Conservation (phyloP, 2,329 filamentous ascomycete genomes). For the Blastomyces emzantsi region DNA sequence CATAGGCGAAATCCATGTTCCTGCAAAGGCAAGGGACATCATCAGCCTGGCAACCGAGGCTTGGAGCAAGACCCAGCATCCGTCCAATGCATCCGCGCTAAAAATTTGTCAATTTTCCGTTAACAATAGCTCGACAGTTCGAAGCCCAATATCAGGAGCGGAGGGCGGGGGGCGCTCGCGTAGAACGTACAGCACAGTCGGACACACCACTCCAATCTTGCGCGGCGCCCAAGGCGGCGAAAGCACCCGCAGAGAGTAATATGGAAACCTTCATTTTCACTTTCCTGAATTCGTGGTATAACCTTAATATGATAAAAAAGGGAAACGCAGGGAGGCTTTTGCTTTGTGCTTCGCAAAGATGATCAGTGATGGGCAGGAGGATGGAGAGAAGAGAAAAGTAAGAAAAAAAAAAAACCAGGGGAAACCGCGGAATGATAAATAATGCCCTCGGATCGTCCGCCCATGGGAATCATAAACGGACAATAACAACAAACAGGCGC, state of each 20-base stretch:
- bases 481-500: neutral
- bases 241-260: conserved; percentile 18
- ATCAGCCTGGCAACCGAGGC: conserved; percentile 32
- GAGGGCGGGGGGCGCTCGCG: neutral
- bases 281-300: neutral
- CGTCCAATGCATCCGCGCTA: conserved; percentile 38
- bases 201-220: conserved; percentile 19
- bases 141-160: neutral
- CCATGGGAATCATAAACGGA: neutral
- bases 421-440: neutral
- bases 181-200: conserved; percentile 22
- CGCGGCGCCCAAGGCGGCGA: conserved; percentile 17
- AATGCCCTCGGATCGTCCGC: neutral
- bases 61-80: conserved; percentile 34
- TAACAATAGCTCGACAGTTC: no score
- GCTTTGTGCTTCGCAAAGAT: neutral
- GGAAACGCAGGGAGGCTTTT: neutral
- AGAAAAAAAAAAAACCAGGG: neutral
- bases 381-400: neutral
- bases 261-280: conserved; percentile 23
- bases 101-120: conserved; percentile 7
- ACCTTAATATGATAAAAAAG: neutral
- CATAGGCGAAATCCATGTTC: conserved; percentile 34
- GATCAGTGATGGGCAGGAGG: neutral
- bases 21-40: conserved; percentile 36